Evolutionary conservation across 768 basidiomycete species (phyloP), one percentile per base, ranked within the genome.

Genomic region (Kwoniella heveanensis): DNA sequence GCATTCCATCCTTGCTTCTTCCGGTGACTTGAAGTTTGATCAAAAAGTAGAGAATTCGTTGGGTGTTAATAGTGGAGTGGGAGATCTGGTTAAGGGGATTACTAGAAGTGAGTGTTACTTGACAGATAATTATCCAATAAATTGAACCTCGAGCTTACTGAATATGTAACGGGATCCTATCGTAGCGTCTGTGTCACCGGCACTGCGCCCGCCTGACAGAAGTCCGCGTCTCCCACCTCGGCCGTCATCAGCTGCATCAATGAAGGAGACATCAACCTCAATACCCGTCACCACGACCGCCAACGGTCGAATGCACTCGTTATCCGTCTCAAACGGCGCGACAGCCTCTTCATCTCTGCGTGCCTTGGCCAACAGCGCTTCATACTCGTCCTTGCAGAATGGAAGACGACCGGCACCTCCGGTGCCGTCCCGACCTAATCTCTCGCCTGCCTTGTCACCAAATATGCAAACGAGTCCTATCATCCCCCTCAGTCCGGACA

Each of bases 21-120:
- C 57, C 22, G 52, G 37, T 9, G 57, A 57, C 1, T 50, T 44
- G 44, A 59, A 50, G 25, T 29, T 74, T 2, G 64, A 64, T 47
- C 58, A 55, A 10, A 54, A 66, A 50, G 70, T 71, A 27, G 68
- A 66, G 49, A n/a, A 46, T 21, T 52, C 29, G 5, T 15, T 68
- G 32, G 58, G 56, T 7, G 54, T n/a, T 13, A 44, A 52, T 52
- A 58, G 67, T 37, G 65, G 66, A 19, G 53, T 65, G 1, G 57
- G 32, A 10, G 60, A 60, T 49, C 10, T 69, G 13, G 30, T 64
- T 7, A 59, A 27, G 13, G 67, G 47, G 15, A n/a, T 66, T 49
- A 57, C 62, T 15, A 46, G 47, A 12, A 27, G 64, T 67, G 56
- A 66, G 65, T n/a, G n/a, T n/a, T n/a, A n/a, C n/a, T n/a, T n/a